Evolutionary conservation across 306 rosid species (phyloP), one percentile per base, ranked within the genome.

Genomic region (Trifolium repens): DNA sequence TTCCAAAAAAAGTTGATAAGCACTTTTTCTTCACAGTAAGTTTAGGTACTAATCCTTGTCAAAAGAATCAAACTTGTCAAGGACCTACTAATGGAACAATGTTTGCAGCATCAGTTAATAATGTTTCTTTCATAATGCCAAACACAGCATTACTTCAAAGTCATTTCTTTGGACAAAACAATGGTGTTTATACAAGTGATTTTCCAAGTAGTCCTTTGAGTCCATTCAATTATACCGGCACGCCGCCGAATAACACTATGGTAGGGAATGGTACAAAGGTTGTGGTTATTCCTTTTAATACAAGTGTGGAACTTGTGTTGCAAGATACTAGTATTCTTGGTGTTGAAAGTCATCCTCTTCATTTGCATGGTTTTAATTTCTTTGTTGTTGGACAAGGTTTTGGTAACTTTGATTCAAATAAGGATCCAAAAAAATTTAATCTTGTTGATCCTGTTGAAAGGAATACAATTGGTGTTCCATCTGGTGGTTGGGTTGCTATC

Each of bases 31-130:
- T 91, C 84, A 89, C 88, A 17, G 8, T 89, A 19, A 82, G 96
- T 14, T 84, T 91, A 5, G 94, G 92, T 46, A 89, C 90, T 37
- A 85, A 32, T 30, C 93, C 91, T 0, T 89, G 93, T 14, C 63
- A 69, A 2, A 44, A 46, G 1, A 85, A 85, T 80, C 80, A 80
- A 66, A 86, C 88, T 1, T 91, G 89, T 49, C 90, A 83, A 39
- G 96, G 92, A 34, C 94, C 96, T 3, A 91, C 96, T 3, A 91
- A 91, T 76, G 83, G 82, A 66, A 77, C 94, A 72, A 91, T n/a
- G 79, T 84, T 91, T 75, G 84, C 91, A n/a, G 93, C 91, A 71
- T 85, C 93, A 12, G 73, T 91, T 13, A 91, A 91, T 40, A 88
- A 91, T 79, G 34, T 89, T 8, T 89, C 93, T 16, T 91, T 84